phyloP scores from a whole-genome alignment of 257 asterid species.

The Lycium ferocissimum region DNA sequence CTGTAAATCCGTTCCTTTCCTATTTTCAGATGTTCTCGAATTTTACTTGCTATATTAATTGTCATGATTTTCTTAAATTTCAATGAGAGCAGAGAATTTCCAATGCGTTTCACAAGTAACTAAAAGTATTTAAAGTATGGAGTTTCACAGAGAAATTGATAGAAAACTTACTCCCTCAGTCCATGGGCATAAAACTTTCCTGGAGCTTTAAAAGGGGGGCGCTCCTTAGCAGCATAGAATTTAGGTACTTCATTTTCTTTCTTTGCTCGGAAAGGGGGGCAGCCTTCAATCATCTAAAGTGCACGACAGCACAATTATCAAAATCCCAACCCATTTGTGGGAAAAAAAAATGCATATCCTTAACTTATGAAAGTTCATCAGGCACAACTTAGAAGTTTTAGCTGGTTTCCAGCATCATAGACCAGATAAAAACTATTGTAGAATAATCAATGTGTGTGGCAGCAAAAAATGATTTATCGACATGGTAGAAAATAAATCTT shows the following conservation, averaged over 20 bases:
- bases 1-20: not conserved
- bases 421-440: not conserved
- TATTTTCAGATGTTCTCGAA: not conserved
- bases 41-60: not conserved
- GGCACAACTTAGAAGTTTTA: not conserved
- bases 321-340: slow-evolving; percentile 29
- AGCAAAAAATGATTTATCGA: not conserved
- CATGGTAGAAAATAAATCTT: not conserved
- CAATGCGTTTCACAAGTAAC: not conserved
- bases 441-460: not conserved
- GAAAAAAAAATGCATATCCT: slow-evolving; percentile 28
- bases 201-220: slow-evolving; percentile 86
- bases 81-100: not conserved
- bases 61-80: not conserved
- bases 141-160: not conserved
- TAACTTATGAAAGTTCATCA: slow-evolving; percentile 25
- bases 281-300: slow-evolving; percentile 90
- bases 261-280: slow-evolving; percentile 66
- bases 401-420: not conserved
- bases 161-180: slow-evolving; percentile 66
- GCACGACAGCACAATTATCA: slow-evolving; percentile 43
- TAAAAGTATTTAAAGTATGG: not conserved
- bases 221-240: slow-evolving; percentile 62
- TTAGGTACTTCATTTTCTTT: slow-evolving; percentile 70
- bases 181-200: slow-evolving; percentile 79